Conservation (phyloP, 1,284 basidiomycete genomes). For the Ceratobasidium sp. region DNA sequence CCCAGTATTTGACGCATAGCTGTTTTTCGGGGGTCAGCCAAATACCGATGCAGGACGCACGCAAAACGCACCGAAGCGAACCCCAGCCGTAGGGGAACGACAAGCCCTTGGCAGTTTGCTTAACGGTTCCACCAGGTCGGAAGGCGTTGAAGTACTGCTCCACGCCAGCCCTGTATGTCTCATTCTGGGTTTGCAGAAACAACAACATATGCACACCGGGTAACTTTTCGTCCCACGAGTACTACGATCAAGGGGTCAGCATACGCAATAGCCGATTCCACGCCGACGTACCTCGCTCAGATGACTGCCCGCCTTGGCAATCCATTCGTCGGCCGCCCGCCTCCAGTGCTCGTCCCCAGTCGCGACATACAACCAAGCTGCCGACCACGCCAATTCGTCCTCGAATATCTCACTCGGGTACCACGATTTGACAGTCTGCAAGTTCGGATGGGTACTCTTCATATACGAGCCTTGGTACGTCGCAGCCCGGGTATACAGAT, state of each 20-base stretch:
- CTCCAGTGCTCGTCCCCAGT: conserved; percentile 31
- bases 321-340: conserved; percentile 20
- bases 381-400: conserved; percentile 40
- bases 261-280: background rate
- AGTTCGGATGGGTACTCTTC: conserved; percentile 34
- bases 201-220: conserved; percentile 22
- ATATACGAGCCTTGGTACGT: conserved; percentile 32
- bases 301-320: conserved; percentile 27
- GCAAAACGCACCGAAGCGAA: conserved; percentile 15
- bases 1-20: conserved; percentile 34
- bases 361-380: conserved; percentile 39
- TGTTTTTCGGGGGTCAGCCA: background rate
- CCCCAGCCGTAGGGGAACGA: conserved; percentile 36
- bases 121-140: conserved; percentile 33
- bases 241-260: conserved; percentile 8
- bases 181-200: conserved; percentile 30
- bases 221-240: conserved; percentile 42
- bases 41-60: background rate
- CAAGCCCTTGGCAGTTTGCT: conserved; percentile 41
- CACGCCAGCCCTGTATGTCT: conserved; percentile 33
- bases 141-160: conserved; percentile 33
- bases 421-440: conserved; percentile 38
- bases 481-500: conserved; percentile 35
- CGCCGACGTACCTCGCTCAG: conserved; percentile 16
- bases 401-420: conserved; percentile 36